Conservation (phyloP, 2,329 filamentous ascomycete genomes). For the Alternaria brassicae region DNA sequence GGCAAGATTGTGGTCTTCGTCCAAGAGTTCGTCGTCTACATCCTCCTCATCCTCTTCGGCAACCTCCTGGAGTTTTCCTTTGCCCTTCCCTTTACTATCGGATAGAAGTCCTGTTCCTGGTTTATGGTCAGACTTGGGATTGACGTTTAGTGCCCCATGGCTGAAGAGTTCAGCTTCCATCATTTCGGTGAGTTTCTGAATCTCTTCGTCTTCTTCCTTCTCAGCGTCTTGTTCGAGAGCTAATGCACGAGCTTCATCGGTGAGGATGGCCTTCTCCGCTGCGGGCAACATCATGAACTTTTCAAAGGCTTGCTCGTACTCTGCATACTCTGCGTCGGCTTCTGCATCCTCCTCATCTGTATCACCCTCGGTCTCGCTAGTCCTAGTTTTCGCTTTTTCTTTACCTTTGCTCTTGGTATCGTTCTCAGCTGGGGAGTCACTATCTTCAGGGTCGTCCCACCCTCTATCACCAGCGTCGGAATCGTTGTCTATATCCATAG, state of each 20-base stretch:
- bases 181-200: conserved; percentile 68
- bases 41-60: conserved; percentile 52
- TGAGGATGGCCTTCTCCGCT: conserved; percentile 43
- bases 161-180: conserved; percentile 77
- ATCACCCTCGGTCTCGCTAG: conserved; percentile 2
- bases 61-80: conserved; percentile 19
- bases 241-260: conserved; percentile 46
- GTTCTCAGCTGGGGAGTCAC: conserved; percentile 50
- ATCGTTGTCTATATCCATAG: conserved; percentile 71
- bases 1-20: conserved; percentile 86
- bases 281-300: conserved; percentile 77
- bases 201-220: conserved; percentile 61
- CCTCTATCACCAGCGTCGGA: conserved; percentile 57
- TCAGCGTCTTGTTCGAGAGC: conserved; percentile 52
- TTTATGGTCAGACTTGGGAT: conserved; percentile 28
- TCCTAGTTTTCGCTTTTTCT: conserved; percentile 69
- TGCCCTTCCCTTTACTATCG: conserved; percentile 19
- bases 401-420: conserved; percentile 48
- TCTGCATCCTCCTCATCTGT: conserved; percentile 57
- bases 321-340: conserved; percentile 74
- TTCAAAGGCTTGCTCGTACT: conserved; percentile 80
- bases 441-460: conserved; percentile 54
- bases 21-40: conserved; percentile 61
- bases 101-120: conserved; percentile 14
- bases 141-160: conserved; percentile 68